Percentiles rank a stretch among this genome's conserved stretches.
Conservation (phyloP, 306 rosid species). For the Nissolia schottii region DNA sequence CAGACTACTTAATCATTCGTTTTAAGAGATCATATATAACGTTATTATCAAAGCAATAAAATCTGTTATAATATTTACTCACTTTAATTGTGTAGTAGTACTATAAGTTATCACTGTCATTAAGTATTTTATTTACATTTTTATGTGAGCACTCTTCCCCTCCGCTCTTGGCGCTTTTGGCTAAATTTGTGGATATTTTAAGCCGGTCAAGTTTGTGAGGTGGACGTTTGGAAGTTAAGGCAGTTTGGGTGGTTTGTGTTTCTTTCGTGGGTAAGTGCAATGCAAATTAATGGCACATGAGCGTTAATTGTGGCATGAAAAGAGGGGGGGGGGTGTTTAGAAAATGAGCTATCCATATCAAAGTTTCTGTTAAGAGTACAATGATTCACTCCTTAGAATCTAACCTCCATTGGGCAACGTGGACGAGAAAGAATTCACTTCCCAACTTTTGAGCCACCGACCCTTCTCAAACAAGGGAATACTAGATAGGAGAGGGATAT, state of each 20-base stretch:
- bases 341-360: background rate
- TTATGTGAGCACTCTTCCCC: no score
- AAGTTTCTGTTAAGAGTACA: background rate
- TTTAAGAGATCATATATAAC: no score
- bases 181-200: background rate
- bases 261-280: background rate
- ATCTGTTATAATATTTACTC: no score
- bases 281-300: background rate
- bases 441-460: background rate
- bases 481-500: no score
- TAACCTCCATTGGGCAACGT: background rate
- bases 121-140: no score
- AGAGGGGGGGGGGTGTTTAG: no score
- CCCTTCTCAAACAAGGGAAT: background rate
- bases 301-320: constrained; percentile 18
- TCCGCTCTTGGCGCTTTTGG: no score
- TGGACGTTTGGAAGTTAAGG: constrained; percentile 2
- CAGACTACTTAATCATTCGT: no score
- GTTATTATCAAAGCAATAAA: no score
- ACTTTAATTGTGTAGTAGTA: no score
- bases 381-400: background rate
- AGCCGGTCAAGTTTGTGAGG: background rate
- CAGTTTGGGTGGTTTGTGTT: background rate
- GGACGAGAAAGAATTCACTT: background rate
- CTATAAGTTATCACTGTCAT: no score